Evolutionary conservation across 2,329 filamentous ascomycete species (phyloP).

Genomic region (Fusarium foetens): DNA sequence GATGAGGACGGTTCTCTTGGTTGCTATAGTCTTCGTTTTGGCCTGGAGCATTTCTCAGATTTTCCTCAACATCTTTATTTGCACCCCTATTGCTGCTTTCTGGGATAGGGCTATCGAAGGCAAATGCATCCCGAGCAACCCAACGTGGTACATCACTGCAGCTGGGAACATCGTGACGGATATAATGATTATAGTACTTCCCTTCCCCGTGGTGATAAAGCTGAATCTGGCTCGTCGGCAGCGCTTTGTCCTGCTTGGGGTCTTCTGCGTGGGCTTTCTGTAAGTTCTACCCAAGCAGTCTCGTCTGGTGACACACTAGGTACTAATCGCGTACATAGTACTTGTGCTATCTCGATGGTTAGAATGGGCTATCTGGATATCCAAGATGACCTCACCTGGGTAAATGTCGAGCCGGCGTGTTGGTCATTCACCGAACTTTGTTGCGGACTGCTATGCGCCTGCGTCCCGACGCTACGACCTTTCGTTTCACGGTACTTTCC

Average conservation of each 20-base stretch:
- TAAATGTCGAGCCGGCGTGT: neutral
- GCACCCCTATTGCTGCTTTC: neutral
- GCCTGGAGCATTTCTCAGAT: neutral
- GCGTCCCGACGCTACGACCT: neutral
- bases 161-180: neutral
- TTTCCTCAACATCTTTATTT: neutral
- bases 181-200: neutral
- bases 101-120: rapidly evolving
- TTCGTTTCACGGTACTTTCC: neutral
- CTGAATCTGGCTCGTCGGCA: neutral
- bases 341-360: neutral
- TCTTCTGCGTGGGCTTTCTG: neutral
- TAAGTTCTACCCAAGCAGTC: neutral
- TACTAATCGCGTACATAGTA: neutral
- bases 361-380: neutral
- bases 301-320: rapidly evolving
- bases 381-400: neutral
- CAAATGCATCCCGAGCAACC: neutral
- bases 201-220: rapidly evolving
- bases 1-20: neutral
- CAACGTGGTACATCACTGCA: neutral
- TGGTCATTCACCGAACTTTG: neutral
- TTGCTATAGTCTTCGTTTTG: neutral
- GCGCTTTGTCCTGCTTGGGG: neutral
- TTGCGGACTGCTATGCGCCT: neutral